Base-by-base conservation (phyloP, 2,329 filamentous ascomycete species). In the Ophiocordyceps australis region DNA sequence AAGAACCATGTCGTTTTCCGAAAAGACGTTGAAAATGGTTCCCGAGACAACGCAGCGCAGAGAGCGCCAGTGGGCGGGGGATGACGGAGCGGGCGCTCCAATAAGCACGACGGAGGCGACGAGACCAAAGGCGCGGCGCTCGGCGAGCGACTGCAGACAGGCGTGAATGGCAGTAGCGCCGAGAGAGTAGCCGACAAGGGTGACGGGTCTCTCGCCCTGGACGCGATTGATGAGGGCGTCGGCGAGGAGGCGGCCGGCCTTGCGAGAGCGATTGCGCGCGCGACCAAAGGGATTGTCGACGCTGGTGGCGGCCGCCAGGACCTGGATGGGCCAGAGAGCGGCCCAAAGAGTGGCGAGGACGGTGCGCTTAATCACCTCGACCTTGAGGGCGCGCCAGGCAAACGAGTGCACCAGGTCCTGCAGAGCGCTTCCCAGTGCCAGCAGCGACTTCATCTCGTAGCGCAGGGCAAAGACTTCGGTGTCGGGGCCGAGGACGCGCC, bases 11-110 rank as follows among this genome's bases (percentile, higher is more conserved):
- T 94, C 85, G 32, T 89, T 85, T 27, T 75, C 71, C 2, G 80
- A 86, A 50, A 76, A 93, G 7, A 86, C 81, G 38, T 94, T 94
- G 38, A 92, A 76, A 7, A 93, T 62, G 30, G 77, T 67, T 3
- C 85, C 83, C 2, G 74, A 69, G 1, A 92, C 82, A 1, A 86
- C 80, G 23, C 67, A 70, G 17, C 81, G 69, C 36, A 92, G 69
- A 20, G 68, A 59, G 23, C 74, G 65, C 85, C 85, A 94, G 36
- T 82, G 70, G 2, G 61, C 60, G 1, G 65, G 50, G 23, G 75
- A 66, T 0, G 75, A 79, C 0, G 85, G 81, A 0, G 76, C 70
- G 0, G 85, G 81, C 0, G 80, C 65, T 3, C 85, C 85, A 30
- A 94, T 77, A 5, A 94, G 51, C 4, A 93, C 74, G 3, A 79